Evolutionary conservation across 768 basidiomycete species (phyloP).

Genomic region (Dioszegia crocea): DNA sequence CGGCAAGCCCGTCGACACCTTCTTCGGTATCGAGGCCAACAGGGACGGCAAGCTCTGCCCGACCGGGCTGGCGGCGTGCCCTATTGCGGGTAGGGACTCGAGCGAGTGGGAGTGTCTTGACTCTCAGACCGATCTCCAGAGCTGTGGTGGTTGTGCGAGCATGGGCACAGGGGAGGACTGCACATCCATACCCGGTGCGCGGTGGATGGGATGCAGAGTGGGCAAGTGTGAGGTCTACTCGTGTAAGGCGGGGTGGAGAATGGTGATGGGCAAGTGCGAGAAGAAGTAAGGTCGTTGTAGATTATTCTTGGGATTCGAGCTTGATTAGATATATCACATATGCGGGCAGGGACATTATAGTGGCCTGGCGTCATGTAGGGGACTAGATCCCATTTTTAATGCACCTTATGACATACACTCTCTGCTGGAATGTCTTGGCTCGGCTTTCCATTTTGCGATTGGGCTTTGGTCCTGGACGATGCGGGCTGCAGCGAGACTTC

Average conservation of each 20-base stretch:
- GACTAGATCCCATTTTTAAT: neutral
- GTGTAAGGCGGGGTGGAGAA: conserved; percentile 34
- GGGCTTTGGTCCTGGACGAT: too few relatives aligned
- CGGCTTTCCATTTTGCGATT: too few relatives aligned
- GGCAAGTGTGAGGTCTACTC: conserved; percentile 48
- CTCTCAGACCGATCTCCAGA: conserved; percentile 60
- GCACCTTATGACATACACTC: neutral
- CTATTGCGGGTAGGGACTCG: conserved; percentile 19
- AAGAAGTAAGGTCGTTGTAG: neutral
- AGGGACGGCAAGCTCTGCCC: conserved; percentile 36
- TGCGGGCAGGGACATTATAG: neutral
- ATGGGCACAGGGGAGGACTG: conserved; percentile 68
- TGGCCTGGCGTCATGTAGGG: neutral
- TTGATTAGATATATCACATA: neutral
- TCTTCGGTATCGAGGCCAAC: conserved; percentile 29
- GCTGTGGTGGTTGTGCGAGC: conserved; percentile 71
- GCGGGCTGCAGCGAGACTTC: too few relatives aligned
- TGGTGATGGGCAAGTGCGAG: conserved; percentile 3
- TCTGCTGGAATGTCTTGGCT: too few relatives aligned
- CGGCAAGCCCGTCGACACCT: neutral
- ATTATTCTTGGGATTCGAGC: neutral
- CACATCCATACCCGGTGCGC: conserved; percentile 61
- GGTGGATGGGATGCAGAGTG: conserved; percentile 66
- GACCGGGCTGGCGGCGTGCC: conserved; percentile 40
- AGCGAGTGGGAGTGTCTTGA: conserved; percentile 55